Conservation (phyloP, 306 rosid genomes). For the Benincasa hispida region DNA sequence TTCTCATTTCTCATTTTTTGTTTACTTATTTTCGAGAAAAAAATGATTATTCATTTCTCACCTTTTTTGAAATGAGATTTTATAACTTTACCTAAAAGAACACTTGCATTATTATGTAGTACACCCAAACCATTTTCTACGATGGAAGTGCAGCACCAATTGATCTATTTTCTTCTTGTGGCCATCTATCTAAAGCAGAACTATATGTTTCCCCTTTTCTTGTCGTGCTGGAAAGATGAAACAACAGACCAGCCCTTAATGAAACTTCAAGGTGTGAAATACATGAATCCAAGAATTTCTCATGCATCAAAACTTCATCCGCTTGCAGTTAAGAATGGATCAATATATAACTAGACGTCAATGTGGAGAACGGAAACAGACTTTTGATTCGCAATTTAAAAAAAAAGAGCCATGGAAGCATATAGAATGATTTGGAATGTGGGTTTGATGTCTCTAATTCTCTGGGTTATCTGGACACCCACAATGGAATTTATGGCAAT, state of each 20-base stretch:
- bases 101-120: no score
- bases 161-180: background rate
- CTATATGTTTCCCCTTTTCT: background rate
- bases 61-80: no score
- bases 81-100: no score
- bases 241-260: constrained; percentile 17
- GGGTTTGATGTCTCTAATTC: constrained; percentile 20
- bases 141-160: background rate
- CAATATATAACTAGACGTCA: background rate
- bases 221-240: background rate
- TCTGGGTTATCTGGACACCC: constrained; percentile 23
- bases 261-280: constrained; percentile 24
- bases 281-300: constrained; percentile 15
- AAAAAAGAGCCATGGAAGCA: constrained; percentile 27
- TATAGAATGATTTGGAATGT: constrained; percentile 9
- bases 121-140: background rate
- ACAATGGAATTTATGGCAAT: constrained; percentile 12
- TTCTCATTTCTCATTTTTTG: no score
- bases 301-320: background rate
- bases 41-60: no score
- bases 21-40: no score
- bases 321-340: constrained; percentile 9
- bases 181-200: background rate
- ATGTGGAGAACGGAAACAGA: background rate
- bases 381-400: background rate